A percentile compares a stretch with the other conserved stretches of the same genome.
These are phyloP conservation scores for Cucurbitaria berberidis DNA, from an alignment of 2,329 filamentous ascomycete genomes.

Conservation along the genomic window DNA sequence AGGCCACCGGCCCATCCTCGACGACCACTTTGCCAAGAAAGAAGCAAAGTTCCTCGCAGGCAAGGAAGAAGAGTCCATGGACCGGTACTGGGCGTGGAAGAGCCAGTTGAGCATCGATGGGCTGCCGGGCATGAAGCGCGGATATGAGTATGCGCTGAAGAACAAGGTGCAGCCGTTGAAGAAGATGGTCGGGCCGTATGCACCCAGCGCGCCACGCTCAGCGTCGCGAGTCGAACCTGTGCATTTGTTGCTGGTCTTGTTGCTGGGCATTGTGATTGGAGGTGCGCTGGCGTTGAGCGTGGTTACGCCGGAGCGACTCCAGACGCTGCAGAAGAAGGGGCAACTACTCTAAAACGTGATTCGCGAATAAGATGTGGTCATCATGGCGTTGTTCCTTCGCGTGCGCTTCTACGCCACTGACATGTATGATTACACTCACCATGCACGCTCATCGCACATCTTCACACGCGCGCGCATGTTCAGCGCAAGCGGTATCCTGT, in stretches of 20 bases:
- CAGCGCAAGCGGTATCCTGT: no score
- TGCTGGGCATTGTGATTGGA: slow-evolving; percentile 42
- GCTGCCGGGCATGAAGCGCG: slow-evolving; percentile 52
- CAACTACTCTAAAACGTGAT: no score
- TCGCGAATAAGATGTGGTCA: no score
- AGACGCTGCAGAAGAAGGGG: slow-evolving; percentile 30
- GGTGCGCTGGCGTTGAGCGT: slow-evolving; percentile 30
- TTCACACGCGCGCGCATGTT: no score
- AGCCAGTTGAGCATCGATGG: slow-evolving; percentile 53
- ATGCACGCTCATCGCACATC: no score
- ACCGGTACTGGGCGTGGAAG: slow-evolving; percentile 55
- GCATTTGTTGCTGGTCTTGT: slow-evolving; percentile 32
- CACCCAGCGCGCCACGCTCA: slow-evolving; percentile 24
- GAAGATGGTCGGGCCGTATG: slow-evolving; percentile 52
- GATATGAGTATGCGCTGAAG: slow-evolving; percentile 43
- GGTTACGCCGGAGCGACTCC: slow-evolving; percentile 31
- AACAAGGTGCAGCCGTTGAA: slow-evolving; percentile 50
- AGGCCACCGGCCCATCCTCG: slow-evolving; percentile 47
- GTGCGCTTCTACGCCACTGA: no score
- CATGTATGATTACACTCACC: no score
- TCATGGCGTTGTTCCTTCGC: no score
- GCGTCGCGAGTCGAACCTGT: slow-evolving; percentile 13
- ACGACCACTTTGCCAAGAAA: slow-evolving; percentile 52
- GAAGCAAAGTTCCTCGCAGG: slow-evolving; percentile 44
- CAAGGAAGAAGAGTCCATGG: slow-evolving; percentile 50